These are phyloP conservation scores for Yarrowia hollandica DNA, from an alignment of 805 yeast species.

Conservation along the genomic window DNA sequence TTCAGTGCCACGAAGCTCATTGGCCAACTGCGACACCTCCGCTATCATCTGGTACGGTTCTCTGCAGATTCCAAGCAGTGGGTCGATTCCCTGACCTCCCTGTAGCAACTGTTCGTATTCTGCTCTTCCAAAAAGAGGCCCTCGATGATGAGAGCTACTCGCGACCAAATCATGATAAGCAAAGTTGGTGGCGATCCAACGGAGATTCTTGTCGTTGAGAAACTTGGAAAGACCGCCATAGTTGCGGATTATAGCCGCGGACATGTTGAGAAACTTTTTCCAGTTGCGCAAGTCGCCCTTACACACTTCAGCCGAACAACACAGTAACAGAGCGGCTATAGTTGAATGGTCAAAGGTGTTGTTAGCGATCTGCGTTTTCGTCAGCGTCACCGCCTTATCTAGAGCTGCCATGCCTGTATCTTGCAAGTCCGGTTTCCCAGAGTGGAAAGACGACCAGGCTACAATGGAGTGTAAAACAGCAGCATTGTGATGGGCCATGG, in stretches of 20 bases:
- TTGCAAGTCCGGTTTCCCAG: conserved; percentile 38
- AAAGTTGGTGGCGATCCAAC: conserved; percentile 74
- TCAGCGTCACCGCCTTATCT: conserved; percentile 35
- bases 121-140: conserved; percentile 62
- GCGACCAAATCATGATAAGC: conserved; percentile 79
- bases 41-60: conserved; percentile 67
- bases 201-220: conserved; percentile 55
- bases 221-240: conserved; percentile 62
- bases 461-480: conserved; percentile 54
- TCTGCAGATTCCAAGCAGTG: conserved; percentile 71
- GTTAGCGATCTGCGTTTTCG: conserved; percentile 31
- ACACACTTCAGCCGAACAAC: conserved; percentile 80
- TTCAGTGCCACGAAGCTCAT: conserved; percentile 36
- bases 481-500: conserved; percentile 52
- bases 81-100: conserved; percentile 53
- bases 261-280: conserved; percentile 65
- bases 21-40: conserved; percentile 62
- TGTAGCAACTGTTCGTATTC: conserved; percentile 58
- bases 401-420: conserved; percentile 37
- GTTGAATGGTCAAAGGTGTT: conserved; percentile 41
- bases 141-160: conserved; percentile 57
- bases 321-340: conserved; percentile 64
- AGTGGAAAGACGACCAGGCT: conserved; percentile 55
- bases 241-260: conserved; percentile 58
- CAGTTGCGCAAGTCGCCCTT: conserved; percentile 78